These are phyloP conservation scores for Penicillium sp. DNA, from an alignment of 2,329 filamentous ascomycete species.

Conservation along the genomic window DNA sequence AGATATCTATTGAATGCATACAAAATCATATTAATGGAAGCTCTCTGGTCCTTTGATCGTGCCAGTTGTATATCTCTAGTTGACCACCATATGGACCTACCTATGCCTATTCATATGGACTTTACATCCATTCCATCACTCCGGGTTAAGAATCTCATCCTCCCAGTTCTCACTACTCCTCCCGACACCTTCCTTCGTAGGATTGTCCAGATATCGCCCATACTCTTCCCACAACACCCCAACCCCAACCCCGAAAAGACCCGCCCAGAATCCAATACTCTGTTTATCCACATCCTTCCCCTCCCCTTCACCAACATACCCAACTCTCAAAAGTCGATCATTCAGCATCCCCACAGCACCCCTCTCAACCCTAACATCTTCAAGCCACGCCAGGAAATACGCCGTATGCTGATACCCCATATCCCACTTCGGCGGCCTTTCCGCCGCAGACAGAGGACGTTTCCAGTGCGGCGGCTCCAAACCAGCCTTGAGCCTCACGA, in stretches of 20 bases:
- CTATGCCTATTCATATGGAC: not conserved
- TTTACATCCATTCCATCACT: slow-evolving; percentile 5
- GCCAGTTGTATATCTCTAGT: not conserved
- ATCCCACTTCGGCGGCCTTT: slow-evolving; percentile 70
- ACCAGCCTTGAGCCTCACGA: slow-evolving; percentile 74
- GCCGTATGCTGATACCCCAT: slow-evolving; percentile 86
- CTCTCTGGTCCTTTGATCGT: not conserved
- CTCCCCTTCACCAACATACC: slow-evolving; percentile 35
- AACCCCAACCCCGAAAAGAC: slow-evolving; percentile 65
- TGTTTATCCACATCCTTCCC: not conserved
- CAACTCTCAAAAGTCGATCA: slow-evolving; percentile 38
- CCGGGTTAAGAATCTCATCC: slow-evolving; percentile 28
- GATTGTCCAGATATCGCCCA: slow-evolving; percentile 48
- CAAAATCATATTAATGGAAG: slow-evolving; percentile 17
- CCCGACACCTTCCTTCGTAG: not conserved
- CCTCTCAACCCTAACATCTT: slow-evolving; percentile 65
- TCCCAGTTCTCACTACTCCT: slow-evolving; percentile 26
- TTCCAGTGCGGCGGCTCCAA: slow-evolving; percentile 84
- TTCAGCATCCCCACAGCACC: slow-evolving; percentile 63
- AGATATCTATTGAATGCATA: slow-evolving; percentile 23
- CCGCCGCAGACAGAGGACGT: slow-evolving; percentile 46
- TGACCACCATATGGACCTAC: not conserved
- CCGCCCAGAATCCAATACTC: slow-evolving; percentile 35
- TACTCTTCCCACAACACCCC: slow-evolving; percentile 75
- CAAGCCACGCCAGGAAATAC: slow-evolving; percentile 86